Conservation (phyloP, 768 basidiomycete species). For the Boletus sp. region DNA sequence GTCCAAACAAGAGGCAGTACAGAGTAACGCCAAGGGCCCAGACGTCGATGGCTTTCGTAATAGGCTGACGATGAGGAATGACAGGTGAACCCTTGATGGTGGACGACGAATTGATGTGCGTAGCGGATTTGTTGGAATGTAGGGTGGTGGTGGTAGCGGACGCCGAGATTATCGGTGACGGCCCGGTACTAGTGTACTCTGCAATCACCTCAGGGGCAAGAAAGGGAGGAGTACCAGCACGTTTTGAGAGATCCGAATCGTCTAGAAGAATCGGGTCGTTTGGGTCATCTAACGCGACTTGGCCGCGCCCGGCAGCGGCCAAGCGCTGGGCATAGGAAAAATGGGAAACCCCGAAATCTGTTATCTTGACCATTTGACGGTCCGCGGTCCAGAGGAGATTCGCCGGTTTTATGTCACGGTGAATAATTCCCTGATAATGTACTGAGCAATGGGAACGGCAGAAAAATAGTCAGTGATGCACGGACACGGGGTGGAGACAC, state of each 20-base stretch:
- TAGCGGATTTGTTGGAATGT: slow-evolving; percentile 27
- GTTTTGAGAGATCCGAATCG: slow-evolving; percentile 83
- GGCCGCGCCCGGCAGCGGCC: slow-evolving; percentile 52
- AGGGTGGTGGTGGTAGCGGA: slow-evolving; percentile 31
- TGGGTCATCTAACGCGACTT: slow-evolving; percentile 38
- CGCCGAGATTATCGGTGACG: slow-evolving; percentile 32
- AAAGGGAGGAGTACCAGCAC: slow-evolving; percentile 94
- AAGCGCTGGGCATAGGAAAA: slow-evolving; percentile 87
- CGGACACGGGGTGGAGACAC: slow-evolving; percentile 7
- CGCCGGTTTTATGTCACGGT: slow-evolving; percentile 98
- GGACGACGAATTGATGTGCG: slow-evolving; percentile 29
- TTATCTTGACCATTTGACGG: slow-evolving; percentile 90
- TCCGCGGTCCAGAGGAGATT: slow-evolving; percentile 91
- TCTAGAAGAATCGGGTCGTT: slow-evolving; percentile 70
- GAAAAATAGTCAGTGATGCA: slow-evolving; percentile 1
- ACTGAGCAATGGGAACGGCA: slow-evolving; percentile 46
- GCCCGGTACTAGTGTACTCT: slow-evolving; percentile 46
- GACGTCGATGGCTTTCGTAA: slow-evolving; percentile 93
- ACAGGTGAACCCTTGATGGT: slow-evolving; percentile 27
- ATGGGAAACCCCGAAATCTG: slow-evolving; percentile 96
- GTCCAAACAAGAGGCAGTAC: slow-evolving; percentile 90
- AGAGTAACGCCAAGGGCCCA: slow-evolving; percentile 98
- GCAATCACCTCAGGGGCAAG: slow-evolving; percentile 93
- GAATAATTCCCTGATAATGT: slow-evolving; percentile 96
- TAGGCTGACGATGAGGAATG: slow-evolving; percentile 41